Evolutionary conservation across 2,329 filamentous ascomycete genomes (phyloP), one percentile per base, ranked within the genome.

Genomic region (Plenodomus tracheiphilus): DNA sequence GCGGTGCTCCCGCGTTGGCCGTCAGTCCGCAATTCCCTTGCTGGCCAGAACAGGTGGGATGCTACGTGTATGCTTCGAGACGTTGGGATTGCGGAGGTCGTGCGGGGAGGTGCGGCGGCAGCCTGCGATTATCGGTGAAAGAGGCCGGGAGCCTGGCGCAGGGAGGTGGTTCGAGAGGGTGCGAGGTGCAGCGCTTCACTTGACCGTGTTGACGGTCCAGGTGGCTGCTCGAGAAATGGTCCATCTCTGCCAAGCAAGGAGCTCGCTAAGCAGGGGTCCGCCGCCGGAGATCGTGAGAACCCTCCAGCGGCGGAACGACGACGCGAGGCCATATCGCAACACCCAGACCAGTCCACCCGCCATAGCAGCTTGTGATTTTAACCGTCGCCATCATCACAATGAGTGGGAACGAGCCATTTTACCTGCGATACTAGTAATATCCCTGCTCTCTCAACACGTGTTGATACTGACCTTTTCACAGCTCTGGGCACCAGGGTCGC

Each of bases 401-500:
- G 62, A 79, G 82, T 49, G 75, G 81, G 63, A 88, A 82, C 73
- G 92, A 97, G 65, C 87, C 88, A 7, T 97, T 99, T 73, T 99
- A 99, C 69, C 78, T 99, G 61, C 87, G 94, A 66, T 99, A 99
- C 81, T 99, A 99, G 93, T 97, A 84, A 73, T 88, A 73, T 28
- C 20, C 15, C 22, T n/a, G 16, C 13, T 25, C 13, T 41, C 18
- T 5, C 11, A 42, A 48, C 59, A 62, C 55, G 49, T 54, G 55
- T 41, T 25, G 10, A 38, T 39, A 41, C 59, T 69, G 41, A 60
- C 46, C 41, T 43, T 47, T 39, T 66, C 66, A 64, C 71, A 97
- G 93, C 81, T 97, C 94, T 62, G 94, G 94, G 66, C 94, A 99
- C 76, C 94, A 91, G 75, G 94, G 94, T 68, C 89, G 93, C 59